Base-by-base conservation (phyloP, 352 stramenopile genomes). In the Pythium biforme region DNA sequence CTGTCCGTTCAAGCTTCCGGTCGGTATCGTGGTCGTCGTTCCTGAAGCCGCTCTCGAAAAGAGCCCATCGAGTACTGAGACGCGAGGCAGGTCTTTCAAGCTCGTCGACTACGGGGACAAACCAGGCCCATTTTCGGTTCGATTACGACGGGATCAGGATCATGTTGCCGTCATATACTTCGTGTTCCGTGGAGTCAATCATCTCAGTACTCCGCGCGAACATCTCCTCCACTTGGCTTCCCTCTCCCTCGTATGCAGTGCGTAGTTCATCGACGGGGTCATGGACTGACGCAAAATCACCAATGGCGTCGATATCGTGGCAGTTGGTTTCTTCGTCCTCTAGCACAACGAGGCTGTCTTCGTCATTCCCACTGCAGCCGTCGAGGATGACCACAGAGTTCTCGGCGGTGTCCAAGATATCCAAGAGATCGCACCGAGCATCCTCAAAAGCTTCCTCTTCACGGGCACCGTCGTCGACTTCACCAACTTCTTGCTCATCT, bases 331-430 rank as follows among this genome's bases (percentile, higher is more conserved):
- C 50, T 14, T 71, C 64, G 17, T 67, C 57, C 46, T 73, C 66
- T 20, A 73, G 20, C 11, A 73, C 23, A 15, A 73, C 53, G 9
- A 69, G 22, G 33, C 66, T 73, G 22, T 69, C 66, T 61, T 73
- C 66, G 3, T 73, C 66, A 22, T 61, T 64, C 3, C 31, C 34
- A 23, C 7, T 33, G 20, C 15, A 43, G 9, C 52, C 64, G 20
- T 70, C 64, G 1, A 71, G n/a, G 11, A 71, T n/a, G 14, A 60
- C 54, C 0, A 41, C 26, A 0, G 64, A 71, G 4, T 34, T 17
- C 25, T 62, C 60, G 3, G 43, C 20, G 4, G 29, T 26, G 20
- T 68, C 59, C 1, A 62, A 34, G 31, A 11, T 11, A 11, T 37
- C 31, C 31, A 11, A n/a, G 7, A 9, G 6, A 27, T 61, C 62